Percentiles rank a stretch among this genome's conserved stretches.
These are phyloP conservation scores for Nepenthes mirabilis DNA, from an alignment of 148 eudicot species.

Conservation along the genomic window DNA sequence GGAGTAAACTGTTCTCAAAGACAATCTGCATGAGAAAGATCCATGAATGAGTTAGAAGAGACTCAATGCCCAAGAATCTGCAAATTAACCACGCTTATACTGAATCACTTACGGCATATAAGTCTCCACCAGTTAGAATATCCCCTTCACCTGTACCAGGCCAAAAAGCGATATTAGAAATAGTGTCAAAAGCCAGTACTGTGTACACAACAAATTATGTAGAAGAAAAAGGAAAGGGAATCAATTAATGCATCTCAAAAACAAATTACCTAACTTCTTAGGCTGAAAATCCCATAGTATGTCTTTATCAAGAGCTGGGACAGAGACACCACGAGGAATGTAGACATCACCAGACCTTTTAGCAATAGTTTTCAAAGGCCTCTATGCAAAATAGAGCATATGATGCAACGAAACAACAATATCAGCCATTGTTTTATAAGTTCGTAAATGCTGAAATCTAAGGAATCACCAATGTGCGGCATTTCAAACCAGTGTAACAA, in stretches of 20 bases:
- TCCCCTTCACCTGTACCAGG: conserved; percentile 82
- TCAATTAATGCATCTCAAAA: background rate
- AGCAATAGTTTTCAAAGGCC: conserved; percentile 96
- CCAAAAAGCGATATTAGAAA: conserved; percentile 2
- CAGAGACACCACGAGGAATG: conserved; percentile 98
- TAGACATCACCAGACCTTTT: conserved; percentile 86
- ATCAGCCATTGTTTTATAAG: too few relatives aligned
- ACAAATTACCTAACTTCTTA: conserved; percentile 51
- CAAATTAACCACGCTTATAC: background rate
- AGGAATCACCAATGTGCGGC: conserved; percentile 1
- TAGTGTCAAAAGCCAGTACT: background rate
- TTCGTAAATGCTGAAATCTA: too few relatives aligned
- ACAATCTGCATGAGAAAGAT: conserved; percentile 44
- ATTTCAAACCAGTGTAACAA: background rate
- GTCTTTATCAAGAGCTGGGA: conserved; percentile 91
- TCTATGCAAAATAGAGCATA: conserved; percentile 30
- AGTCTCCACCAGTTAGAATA: conserved; percentile 89
- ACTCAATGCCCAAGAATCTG: background rate
- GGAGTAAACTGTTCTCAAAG: conserved; percentile 75
- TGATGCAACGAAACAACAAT: background rate
- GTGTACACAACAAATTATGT: background rate
- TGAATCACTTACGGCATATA: conserved; percentile 81
- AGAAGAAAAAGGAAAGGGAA: background rate
- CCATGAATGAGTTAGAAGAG: conserved; percentile 4
- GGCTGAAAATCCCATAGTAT: conserved; percentile 95